Conservation (phyloP, 2,329 filamentous ascomycete species). For the Aureobasidium pullulans region DNA sequence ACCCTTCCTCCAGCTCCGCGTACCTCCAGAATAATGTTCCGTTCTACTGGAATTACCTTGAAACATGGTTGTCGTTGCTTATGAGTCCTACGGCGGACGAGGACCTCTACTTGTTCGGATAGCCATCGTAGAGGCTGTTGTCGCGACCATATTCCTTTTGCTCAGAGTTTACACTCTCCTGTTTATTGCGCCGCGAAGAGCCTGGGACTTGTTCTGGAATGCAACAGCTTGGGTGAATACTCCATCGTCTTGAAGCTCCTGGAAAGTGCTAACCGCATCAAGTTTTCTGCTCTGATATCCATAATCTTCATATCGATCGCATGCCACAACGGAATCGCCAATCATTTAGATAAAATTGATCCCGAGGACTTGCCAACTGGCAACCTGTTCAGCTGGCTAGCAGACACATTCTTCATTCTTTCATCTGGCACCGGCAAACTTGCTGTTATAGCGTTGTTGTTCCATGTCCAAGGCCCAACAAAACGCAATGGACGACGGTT, state of each 20-base stretch:
- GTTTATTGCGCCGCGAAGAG: neutral
- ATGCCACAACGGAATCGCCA: neutral
- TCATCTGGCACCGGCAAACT: constrained; percentile 5
- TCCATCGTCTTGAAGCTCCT: no score
- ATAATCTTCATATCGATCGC: neutral
- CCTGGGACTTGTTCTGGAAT: constrained; percentile 8
- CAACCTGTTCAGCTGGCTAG: constrained; percentile 1
- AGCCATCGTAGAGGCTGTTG: neutral
- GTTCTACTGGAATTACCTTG: neutral
- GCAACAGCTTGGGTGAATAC: neutral
- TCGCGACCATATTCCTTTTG: neutral
- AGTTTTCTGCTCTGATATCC: neutral
- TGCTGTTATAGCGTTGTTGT: neutral
- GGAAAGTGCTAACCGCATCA: no score
- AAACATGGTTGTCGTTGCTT: neutral
- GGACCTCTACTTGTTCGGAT: neutral
- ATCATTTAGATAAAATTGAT: neutral
- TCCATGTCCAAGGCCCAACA: constrained; percentile 4
- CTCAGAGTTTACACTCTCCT: neutral
- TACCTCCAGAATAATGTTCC: no score
- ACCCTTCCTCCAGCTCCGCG: no score
- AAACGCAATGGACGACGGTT: neutral
- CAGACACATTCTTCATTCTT: neutral
- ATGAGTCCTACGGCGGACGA: constrained; percentile 1
- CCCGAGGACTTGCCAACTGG: neutral